Evolutionary conservation across 371 early-diverging fungal genomes (phyloP).

Genomic region (Globomyces sp.): DNA sequence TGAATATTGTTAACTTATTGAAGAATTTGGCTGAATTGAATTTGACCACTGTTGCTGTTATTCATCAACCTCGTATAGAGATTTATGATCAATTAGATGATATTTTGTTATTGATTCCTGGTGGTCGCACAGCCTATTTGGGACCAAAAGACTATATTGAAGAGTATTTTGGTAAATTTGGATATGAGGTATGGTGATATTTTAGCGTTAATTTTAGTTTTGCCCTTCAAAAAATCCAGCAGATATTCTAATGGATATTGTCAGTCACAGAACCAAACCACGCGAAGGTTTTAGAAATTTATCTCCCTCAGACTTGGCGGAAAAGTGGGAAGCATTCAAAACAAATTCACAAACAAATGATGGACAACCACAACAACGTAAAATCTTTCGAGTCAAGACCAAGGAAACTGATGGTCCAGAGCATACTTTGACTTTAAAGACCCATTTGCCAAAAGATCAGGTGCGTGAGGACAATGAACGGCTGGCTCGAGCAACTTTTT

Average conservation of each 20-base stretch:
- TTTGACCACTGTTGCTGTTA: conserved; percentile 80
- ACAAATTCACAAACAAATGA: no score
- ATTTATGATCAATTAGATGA: conserved; percentile 89
- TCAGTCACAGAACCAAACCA: background rate
- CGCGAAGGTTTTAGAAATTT: background rate
- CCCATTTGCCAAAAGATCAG: no score
- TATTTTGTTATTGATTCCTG: conserved; percentile 73
- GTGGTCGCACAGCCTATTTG: conserved; percentile 71
- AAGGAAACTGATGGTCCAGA: no score
- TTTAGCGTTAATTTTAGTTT: no score
- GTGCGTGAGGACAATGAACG: no score
- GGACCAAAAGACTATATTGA: conserved; percentile 48
- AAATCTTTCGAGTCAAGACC: no score
- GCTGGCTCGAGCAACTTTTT: no score
- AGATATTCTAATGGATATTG: conserved; percentile 50
- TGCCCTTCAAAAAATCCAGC: conserved; percentile 28
- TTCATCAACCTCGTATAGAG: conserved; percentile 90
- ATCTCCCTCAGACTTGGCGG: background rate
- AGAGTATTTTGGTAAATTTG: conserved; percentile 33
- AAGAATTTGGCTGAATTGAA: conserved; percentile 19
- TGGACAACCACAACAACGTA: no score
- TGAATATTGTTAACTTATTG: conserved; percentile 23
- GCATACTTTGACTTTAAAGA: no score
- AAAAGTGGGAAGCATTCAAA: background rate
- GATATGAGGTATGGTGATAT: conserved; percentile 25